Base-by-base conservation (phyloP, 1,139 yeast genomes). In the Taphrina betulina region DNA sequence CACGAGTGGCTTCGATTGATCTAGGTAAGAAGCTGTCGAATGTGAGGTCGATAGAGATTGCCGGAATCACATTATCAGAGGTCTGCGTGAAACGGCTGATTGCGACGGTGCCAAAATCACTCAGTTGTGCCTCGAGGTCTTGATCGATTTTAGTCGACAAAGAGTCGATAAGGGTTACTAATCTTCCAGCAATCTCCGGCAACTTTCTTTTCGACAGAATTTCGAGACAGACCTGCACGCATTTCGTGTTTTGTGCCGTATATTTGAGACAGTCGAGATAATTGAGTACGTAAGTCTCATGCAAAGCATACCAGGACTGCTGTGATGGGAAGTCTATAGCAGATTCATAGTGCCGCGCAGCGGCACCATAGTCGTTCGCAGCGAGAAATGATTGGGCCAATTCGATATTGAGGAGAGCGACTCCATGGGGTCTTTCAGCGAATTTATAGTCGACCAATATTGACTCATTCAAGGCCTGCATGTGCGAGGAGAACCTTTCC, bases 361-460 rank as follows among this genome's bases (percentile, higher is more conserved):
- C 7, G 16, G 14, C n/a, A 16, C 31, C 12, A 28, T 7, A 28
- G 31, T 8, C 12, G 12, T 12, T 28, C 10, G 31, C 31, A 8
- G 31, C 10, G 31, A 28, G 10, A 7, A 12, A 28, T 28, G 31
- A 12, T 28, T 28, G 31, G 7, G 12, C 10, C 31, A 28, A 12
- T 28, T 28, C 31, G 10, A 34, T n/a, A 34, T 34, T 34, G 14
- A 34, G 8, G n/a, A 14, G 7, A 5, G 5, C 7, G 5, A 34
- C 37, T 8, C 14, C 19, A 8, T 34, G 7, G 7, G n/a, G 14
- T 12, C 48, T 36, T 5, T 14, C 20, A 5, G 29, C 24, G 20
- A 43, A 22, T 20, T 31, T 19, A 19, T 20, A 29, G 28, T 43
- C 48, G 2, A 35, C 45, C 10, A 41, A 28, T 7, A 28, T 28